Evolutionary conservation across 1,139 yeast genomes (phyloP).

Genomic region (Pneumocystis murina): DNA sequence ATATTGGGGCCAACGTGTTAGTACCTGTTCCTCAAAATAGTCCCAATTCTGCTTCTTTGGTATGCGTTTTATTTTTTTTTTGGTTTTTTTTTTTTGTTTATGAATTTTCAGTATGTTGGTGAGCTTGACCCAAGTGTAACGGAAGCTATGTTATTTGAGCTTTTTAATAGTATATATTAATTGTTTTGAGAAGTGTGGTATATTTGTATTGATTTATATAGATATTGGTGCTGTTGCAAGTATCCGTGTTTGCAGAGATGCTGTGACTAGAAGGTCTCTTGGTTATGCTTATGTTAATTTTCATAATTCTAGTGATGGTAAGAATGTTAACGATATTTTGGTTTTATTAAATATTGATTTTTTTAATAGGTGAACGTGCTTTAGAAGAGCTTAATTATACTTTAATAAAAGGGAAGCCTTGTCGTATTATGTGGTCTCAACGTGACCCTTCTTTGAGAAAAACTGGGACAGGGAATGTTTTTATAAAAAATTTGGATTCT

Average conservation of each 20-base stretch:
- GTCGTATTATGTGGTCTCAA: conserved; percentile 99
- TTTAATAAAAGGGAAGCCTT: conserved; percentile 86
- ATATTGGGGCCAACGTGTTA: not conserved
- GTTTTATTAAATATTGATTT: not conserved
- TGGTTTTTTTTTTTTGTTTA: not conserved
- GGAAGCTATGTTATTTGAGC: conserved; percentile 88
- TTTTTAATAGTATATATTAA: conserved; percentile 45
- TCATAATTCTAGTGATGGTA: conserved; percentile 75
- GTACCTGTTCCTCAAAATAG: not conserved
- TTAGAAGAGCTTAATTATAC: conserved; percentile 91
- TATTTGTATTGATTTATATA: not conserved
- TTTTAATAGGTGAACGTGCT: conserved; percentile 47
- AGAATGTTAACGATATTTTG: not conserved
- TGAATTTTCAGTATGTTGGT: conserved; percentile 65
- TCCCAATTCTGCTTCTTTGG: not conserved
- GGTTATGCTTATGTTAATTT: conserved; percentile 98
- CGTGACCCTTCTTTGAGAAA: conserved; percentile 95
- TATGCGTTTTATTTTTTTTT: not conserved
- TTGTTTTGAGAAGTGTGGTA: not conserved
- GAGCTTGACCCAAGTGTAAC: conserved; percentile 87
- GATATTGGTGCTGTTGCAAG: conserved; percentile 88
- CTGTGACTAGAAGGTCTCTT: conserved; percentile 88
- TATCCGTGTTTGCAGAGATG: conserved; percentile 97
- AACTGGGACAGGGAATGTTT: conserved; percentile 92
- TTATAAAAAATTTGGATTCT: conserved; percentile 96